Evolutionary conservation across 805 yeast species (phyloP).

Genomic region (Jamesozyma gamospora): DNA sequence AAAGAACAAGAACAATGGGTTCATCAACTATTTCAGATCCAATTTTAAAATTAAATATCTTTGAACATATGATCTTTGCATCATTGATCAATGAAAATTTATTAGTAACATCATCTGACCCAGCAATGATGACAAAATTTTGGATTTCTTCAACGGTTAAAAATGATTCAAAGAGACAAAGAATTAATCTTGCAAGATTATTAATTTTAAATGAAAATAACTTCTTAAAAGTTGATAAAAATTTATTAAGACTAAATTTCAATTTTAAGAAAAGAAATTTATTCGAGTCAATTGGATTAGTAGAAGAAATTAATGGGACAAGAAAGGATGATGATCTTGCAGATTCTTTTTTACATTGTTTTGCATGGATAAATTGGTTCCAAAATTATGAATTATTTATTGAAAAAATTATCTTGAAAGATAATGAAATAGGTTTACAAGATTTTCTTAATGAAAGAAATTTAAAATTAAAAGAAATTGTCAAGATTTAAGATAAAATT

Average conservation of each 20-base stretch:
- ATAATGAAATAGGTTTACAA: no score
- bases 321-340: constrained; percentile 56
- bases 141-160: constrained; percentile 8
- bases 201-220: neutral
- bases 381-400: no score
- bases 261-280: constrained; percentile 6
- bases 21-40: constrained; percentile 39
- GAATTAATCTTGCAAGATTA: constrained; percentile 2
- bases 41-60: constrained; percentile 41
- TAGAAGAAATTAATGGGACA: constrained; percentile 38
- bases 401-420: no score
- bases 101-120: constrained; percentile 21
- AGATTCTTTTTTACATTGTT: constrained; percentile 54
- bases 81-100: constrained; percentile 5
- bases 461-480: no score
- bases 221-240: neutral
- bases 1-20: constrained; percentile 43
- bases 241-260: neutral
- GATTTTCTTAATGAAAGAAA: no score
- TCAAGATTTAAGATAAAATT: no score
- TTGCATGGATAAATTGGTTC: constrained; percentile 40
- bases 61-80: constrained; percentile 33
- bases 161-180: neutral
- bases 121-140: constrained; percentile 22
- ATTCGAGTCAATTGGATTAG: constrained; percentile 67